A percentile compares a stretch with the other conserved stretches of the same genome.
These are phyloP conservation scores for Phytophthora sansomeana DNA, from an alignment of 352 stramenopile species.

Conservation along the genomic window DNA sequence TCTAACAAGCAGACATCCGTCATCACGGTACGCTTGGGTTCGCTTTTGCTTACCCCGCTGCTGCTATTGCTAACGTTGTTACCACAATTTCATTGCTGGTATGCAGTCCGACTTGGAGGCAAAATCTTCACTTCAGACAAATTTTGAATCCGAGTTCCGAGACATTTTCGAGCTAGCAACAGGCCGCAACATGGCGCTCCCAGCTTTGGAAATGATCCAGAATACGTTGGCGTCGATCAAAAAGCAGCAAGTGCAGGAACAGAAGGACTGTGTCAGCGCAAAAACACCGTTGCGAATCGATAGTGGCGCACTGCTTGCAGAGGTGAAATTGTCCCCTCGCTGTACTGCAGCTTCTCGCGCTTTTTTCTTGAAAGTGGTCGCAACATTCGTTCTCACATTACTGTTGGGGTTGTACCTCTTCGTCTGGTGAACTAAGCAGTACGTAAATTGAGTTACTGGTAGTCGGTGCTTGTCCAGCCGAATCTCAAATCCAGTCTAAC, in stretches of 20 bases:
- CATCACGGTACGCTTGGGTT: slow-evolving; percentile 41
- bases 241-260: slow-evolving; percentile 31
- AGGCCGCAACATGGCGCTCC: slow-evolving; percentile 49
- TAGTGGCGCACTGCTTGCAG: slow-evolving; percentile 53
- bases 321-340: slow-evolving; percentile 52
- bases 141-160: slow-evolving; percentile 72
- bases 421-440: slow-evolving; percentile 28
- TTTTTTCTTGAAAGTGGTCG: slow-evolving; percentile 78
- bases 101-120: slow-evolving; percentile 55
- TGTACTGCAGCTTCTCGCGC: slow-evolving; percentile 58
- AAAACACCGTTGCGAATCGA: slow-evolving; percentile 46
- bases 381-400: slow-evolving; percentile 68
- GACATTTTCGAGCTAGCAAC: slow-evolving; percentile 81
- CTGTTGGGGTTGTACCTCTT: slow-evolving; percentile 64
- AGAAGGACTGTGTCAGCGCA: slow-evolving; percentile 18
- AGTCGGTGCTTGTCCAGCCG: not conserved
- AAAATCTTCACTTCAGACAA: slow-evolving; percentile 47
- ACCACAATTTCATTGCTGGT: not conserved
- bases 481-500: slow-evolving; percentile 1
- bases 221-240: slow-evolving; percentile 42
- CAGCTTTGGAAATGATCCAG: slow-evolving; percentile 59
- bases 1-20: slow-evolving; percentile 46
- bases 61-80: slow-evolving; percentile 12
- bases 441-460: not conserved
- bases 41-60: not conserved